Evolutionary conservation across 208 protist genomes (phyloP), one percentile per base, ranked within the genome.

Genomic region (Trypanosoma melophagium): DNA sequence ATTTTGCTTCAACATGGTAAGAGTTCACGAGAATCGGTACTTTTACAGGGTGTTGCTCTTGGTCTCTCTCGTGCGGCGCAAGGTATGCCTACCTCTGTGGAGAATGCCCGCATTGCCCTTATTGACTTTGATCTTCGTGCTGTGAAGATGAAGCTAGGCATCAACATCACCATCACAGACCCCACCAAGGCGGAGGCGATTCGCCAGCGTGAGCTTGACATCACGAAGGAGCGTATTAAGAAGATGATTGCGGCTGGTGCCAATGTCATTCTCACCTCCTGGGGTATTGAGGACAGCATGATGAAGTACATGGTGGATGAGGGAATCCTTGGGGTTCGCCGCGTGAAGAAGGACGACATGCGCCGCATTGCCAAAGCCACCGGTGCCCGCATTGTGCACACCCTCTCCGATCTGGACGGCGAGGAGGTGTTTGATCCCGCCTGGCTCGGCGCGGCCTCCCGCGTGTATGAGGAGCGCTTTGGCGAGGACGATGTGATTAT

Each of bases 251-350:
- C 94, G 7, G 90, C 97, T 5, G 99, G 98, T 50, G 98, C 98
- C 19, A 99, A 99, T 76, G 98, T 99, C 17, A 96, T 99, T 54
- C 85, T 99, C 47, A 99, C 98, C n/a, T 98, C 99, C 5, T 99
- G 98, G 94, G 94, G 93, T 65, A 99, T 99, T 71, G 98, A 99
- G 77, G 98, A 99, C 74, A 90, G 97, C 65, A 97, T 97, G 82
- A 79, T 99, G 67, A 99, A 99, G 87, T 99, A 99, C 77, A 98
- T 99, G 84, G 97, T 99, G 8, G 98, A 99, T 69, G 91, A 92
- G 44, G 89, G 94, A 40, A 92, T 97, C 13, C 98, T 99, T 61
- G 99, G 92, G 58, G 95, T 99, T 17, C 84, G 98, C 42, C 92
- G 98, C 28, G 94, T 97, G 45, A 92, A 89, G 56, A 99, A 98